These are phyloP conservation scores for Tympanopsis confertula DNA, from an alignment of 2,329 filamentous ascomycete genomes.

Conservation along the genomic window DNA sequence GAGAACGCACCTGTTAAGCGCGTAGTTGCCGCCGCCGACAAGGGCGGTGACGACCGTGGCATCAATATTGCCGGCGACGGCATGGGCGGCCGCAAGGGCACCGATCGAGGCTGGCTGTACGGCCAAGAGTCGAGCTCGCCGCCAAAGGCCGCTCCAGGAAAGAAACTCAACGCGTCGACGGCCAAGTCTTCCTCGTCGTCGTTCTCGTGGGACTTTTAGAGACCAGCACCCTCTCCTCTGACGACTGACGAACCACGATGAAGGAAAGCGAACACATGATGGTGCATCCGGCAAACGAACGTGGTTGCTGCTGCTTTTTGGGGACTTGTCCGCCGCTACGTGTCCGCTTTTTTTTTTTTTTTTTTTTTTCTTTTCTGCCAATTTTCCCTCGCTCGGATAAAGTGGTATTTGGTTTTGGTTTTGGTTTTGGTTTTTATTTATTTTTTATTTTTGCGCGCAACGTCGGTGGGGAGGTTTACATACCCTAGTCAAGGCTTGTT, in stretches of 20 bases:
- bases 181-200: slow-evolving; percentile 9
- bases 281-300: too few relatives aligned
- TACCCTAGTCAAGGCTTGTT: too few relatives aligned
- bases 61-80: slow-evolving; percentile 47
- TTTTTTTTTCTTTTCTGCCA: slow-evolving; percentile 4
- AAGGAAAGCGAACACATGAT: too few relatives aligned
- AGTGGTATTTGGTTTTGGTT: too few relatives aligned
- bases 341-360: slow-evolving; percentile 5
- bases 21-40: slow-evolving; percentile 8
- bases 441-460: too few relatives aligned
- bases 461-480: too few relatives aligned
- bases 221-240: too few relatives aligned
- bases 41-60: slow-evolving; percentile 19
- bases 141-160: slow-evolving; percentile 21
- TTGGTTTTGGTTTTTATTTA: too few relatives aligned
- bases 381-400: too few relatives aligned
- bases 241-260: too few relatives aligned
- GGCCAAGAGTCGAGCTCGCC: slow-evolving; percentile 28
- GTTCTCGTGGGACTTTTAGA: slow-evolving; percentile 37
- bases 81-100: slow-evolving; percentile 50
- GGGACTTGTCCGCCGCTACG: background rate
- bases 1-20: slow-evolving; percentile 28
- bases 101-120: slow-evolving; percentile 43
- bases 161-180: slow-evolving; percentile 21
- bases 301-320: too few relatives aligned